Percentiles rank a stretch among this genome's conserved stretches.
Evolutionary conservation across 2,329 filamentous ascomycete species (phyloP).

Genomic region (Hypocreales sp.): DNA sequence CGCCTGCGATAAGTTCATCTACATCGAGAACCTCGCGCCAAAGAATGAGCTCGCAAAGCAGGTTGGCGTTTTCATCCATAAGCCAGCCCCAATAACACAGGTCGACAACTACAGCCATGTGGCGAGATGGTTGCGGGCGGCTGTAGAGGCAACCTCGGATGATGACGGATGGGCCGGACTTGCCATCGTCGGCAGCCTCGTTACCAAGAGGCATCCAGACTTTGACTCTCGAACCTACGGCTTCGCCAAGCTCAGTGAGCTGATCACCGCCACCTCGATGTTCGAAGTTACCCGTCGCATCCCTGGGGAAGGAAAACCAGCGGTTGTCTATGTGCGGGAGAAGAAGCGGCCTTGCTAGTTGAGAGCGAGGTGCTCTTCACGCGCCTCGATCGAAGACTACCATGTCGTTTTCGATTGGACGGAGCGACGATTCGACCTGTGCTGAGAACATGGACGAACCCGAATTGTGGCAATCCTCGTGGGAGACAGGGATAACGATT

Average conservation of each 20-base stretch:
- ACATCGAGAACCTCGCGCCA: constrained; percentile 9
- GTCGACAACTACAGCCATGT: too few species aligned
- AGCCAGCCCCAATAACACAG: too few species aligned
- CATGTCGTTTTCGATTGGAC: too few species aligned
- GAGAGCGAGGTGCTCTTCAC: too few species aligned
- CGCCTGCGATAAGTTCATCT: constrained; percentile 18
- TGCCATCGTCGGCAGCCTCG: constrained; percentile 9
- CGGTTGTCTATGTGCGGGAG: constrained; percentile 1
- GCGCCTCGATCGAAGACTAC: too few species aligned
- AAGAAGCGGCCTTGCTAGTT: too few species aligned
- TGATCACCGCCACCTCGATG: constrained; percentile 1
- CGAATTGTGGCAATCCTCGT: too few species aligned
- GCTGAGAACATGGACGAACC: too few species aligned
- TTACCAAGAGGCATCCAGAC: constrained; percentile 12
- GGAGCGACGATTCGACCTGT: too few species aligned
- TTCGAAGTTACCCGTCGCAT: constrained; percentile 2
- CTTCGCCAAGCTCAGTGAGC: constrained; percentile 8
- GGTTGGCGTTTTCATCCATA: too few species aligned
- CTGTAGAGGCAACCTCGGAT: constrained; percentile 7
- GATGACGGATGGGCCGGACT: constrained; percentile 14
- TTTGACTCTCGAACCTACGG: constrained; percentile 15
- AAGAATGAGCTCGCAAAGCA: too few species aligned
- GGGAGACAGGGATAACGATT: too few species aligned
- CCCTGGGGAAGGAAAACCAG: constrained; percentile 2
- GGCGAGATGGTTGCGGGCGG: constrained; percentile 6